Conservation (phyloP, 2,329 filamentous ascomycete species). For the Xylariaceae sp. region DNA sequence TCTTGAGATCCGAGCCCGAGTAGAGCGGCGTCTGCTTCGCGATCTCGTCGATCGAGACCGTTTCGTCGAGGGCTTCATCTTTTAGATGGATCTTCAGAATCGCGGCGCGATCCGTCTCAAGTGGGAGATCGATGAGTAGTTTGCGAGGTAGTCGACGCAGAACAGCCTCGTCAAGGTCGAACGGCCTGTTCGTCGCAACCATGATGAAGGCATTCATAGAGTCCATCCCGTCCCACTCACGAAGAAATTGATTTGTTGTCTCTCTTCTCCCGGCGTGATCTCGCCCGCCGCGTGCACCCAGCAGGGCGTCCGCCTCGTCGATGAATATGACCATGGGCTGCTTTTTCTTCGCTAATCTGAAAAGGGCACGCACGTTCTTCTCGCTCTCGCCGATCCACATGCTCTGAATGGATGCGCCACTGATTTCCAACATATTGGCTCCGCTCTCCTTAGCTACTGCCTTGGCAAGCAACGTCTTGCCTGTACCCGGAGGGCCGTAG, state of each 20-base stretch:
- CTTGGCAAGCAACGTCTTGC: conserved; percentile 67
- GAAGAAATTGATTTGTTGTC: conserved; percentile 92
- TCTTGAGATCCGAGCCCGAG: conserved; percentile 80
- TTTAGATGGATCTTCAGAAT: conserved; percentile 70
- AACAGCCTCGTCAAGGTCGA: conserved; percentile 87
- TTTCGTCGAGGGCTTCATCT: conserved; percentile 58
- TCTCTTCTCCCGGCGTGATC: conserved; percentile 74
- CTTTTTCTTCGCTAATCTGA: conserved; percentile 85
- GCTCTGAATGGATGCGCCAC: conserved; percentile 86
- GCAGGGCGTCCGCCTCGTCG: conserved; percentile 91
- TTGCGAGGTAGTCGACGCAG: conserved; percentile 70
- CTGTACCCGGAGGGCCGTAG: conserved; percentile 82
- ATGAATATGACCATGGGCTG: conserved; percentile 93
- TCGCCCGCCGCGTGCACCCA: conserved; percentile 69
- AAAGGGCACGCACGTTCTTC: conserved; percentile 91
- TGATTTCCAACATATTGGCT: conserved; percentile 78
- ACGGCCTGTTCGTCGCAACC: conserved; percentile 94
- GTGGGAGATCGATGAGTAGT: conserved; percentile 69
- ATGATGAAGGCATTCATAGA: conserved; percentile 90
- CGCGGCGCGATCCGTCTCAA: conserved; percentile 59
- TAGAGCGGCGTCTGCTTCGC: conserved; percentile 70
- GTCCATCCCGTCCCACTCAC: conserved; percentile 91
- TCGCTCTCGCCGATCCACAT: conserved; percentile 96
- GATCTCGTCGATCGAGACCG: conserved; percentile 58
- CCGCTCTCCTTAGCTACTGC: conserved; percentile 66